Base-by-base conservation (phyloP, 345 rosid genomes). In the Arabidopsis arenosa region DNA sequence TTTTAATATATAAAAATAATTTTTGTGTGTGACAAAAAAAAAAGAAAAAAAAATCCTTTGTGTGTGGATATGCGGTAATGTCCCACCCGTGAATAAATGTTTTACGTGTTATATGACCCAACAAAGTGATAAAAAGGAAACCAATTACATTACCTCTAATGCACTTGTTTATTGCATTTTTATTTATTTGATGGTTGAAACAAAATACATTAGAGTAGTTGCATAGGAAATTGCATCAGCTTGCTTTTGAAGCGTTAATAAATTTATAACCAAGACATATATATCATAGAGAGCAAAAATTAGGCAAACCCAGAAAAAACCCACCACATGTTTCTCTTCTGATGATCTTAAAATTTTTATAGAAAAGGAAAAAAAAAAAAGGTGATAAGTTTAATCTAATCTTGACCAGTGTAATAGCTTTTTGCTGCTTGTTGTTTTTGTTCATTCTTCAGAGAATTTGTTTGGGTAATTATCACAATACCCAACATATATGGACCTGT, bases 241-340 rank as follows among this genome's bases (percentile, higher is more conserved):
- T 71, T 77, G 47, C 49, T 65, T 66, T 59, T 59, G 73, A 78
- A 78, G 81, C 77, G 77, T 78, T 72, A 78, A 78, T 49, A 70
- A 23, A 63, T 53, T 62, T 76, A 59, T 67, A 37, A 62, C 40
- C 33, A 66, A 52, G 26, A 63, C 56, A 68, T 68, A 44, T 68
- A 44, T 47, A 73, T 56, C 43, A 54, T 13, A 63, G 32, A 45
- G 3, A 18, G 13, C 44, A 13, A 49, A 3, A 48, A 48, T 6
- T 67, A 32, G 40, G 61, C 15, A 66, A 44, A 49, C 58, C 79
- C 73, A 75, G 61, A 72, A 45, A 45, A 68, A 75, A 28, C 17
- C 63, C 48, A 60, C 73, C 73, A 72, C 63, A 57, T 70, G 43
- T 63, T 54, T 57, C 54, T 21, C 54, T 21, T 47, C 72, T 64